Evolutionary conservation across 2,329 filamentous ascomycete species (phyloP).

Genomic region (Calycina herbarum): DNA sequence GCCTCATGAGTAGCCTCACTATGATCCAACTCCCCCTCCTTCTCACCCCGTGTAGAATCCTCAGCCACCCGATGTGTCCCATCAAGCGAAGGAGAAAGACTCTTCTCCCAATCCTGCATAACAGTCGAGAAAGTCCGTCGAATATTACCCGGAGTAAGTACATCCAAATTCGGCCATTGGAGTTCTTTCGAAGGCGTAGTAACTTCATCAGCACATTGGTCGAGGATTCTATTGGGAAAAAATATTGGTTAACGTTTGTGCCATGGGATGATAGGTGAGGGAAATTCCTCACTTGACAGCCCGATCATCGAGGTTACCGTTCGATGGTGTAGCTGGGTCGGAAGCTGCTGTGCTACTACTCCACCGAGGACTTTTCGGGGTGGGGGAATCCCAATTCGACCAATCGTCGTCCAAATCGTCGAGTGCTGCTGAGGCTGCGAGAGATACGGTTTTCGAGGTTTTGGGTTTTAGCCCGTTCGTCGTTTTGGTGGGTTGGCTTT

Average conservation of each 20-base stretch:
- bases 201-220: not conserved
- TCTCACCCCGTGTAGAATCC: conserved; percentile 46
- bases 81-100: conserved; percentile 54
- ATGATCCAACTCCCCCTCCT: conserved; percentile 21
- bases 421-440: conserved; percentile 28
- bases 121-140: conserved; percentile 81
- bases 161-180: conserved; percentile 46
- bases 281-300: conserved; percentile 31
- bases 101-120: conserved; percentile 91
- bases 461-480: conserved; percentile 26
- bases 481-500: conserved; percentile 20
- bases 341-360: conserved; percentile 50
- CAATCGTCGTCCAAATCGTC: conserved; percentile 57
- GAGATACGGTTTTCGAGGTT: conserved; percentile 26
- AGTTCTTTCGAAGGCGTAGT: conserved; percentile 38
- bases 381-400: conserved; percentile 63
- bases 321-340: conserved; percentile 32
- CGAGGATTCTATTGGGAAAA: not conserved
- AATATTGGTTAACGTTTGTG: not conserved
- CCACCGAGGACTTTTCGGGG: conserved; percentile 59
- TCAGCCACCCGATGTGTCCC: conserved; percentile 44
- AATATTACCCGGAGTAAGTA: conserved; percentile 64
- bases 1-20: conserved; percentile 42
- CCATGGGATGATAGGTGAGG: conserved; percentile 10
- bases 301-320: conserved; percentile 24